Percentiles rank a stretch among this genome's conserved stretches.
Evolutionary conservation across 139 green algal species (phyloP).

Genomic region (Volvox africanus): DNA sequence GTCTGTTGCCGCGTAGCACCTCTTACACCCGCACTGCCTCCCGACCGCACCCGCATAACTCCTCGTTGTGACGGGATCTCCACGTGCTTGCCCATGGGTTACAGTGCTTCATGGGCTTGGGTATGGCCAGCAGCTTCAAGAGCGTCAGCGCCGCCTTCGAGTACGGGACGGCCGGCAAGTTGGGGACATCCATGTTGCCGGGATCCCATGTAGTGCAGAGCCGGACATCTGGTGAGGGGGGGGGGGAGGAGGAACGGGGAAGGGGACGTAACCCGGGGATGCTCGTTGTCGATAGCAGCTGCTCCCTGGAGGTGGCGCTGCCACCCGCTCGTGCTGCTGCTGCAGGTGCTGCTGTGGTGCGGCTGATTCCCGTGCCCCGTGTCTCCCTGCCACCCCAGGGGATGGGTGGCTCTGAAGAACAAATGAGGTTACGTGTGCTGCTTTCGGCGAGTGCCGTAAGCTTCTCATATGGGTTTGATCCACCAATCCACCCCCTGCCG

Average conservation of each 20-base stretch:
- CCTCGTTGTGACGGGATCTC: not conserved
- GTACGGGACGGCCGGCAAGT: not conserved
- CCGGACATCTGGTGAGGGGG: not conserved
- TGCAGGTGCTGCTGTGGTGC: too few species aligned
- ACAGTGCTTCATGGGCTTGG: constrained; percentile 4
- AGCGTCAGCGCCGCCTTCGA: not conserved
- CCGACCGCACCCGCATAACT: too few species aligned
- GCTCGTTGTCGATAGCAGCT: not conserved
- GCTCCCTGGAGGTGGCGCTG: too few species aligned
- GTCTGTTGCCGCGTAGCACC: too few species aligned
- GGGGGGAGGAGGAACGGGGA: not conserved
- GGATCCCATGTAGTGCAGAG: not conserved
- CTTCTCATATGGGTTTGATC: not conserved
- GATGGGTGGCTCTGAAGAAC: too few species aligned
- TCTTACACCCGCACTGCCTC: too few species aligned
- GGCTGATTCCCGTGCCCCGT: too few species aligned
- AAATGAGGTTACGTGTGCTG: too few species aligned
- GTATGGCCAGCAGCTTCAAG: constrained; percentile 12
- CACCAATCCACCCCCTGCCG: not conserved
- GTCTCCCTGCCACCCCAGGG: too few species aligned
- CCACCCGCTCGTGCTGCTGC: too few species aligned
- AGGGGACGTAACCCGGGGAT: not conserved
- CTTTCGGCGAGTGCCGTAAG: too few species aligned
- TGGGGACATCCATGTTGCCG: constrained; percentile 31
- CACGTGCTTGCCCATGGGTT: not conserved